Evolutionary conservation across 2,329 filamentous ascomycete species (phyloP).

Genomic region (Neopestalotiopsis sp.): DNA sequence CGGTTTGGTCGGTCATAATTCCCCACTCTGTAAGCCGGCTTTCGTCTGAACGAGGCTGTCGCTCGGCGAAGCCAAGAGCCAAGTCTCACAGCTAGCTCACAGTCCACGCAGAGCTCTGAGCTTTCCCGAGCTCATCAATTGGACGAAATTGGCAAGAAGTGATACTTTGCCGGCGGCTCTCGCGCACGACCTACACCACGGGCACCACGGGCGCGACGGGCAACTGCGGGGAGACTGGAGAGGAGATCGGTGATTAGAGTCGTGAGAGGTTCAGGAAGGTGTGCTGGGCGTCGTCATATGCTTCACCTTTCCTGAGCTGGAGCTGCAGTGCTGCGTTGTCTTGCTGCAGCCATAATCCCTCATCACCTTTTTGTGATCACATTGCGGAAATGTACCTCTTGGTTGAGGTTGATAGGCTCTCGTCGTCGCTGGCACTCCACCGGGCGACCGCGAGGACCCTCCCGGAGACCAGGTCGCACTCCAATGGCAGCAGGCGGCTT

Average conservation of each 20-base stretch:
- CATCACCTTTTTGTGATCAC: constrained; percentile 30
- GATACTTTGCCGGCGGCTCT: constrained; percentile 13
- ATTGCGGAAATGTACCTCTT: constrained; percentile 35
- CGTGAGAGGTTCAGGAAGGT: constrained; percentile 16
- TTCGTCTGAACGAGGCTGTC: not conserved
- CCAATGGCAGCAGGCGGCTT: constrained; percentile 40
- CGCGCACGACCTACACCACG: no score
- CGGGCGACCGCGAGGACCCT: constrained; percentile 34
- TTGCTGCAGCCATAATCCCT: constrained; percentile 48
- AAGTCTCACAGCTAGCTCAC: no score
- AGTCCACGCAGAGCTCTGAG: not conserved
- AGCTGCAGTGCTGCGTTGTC: constrained; percentile 45
- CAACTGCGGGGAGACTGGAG: not conserved
- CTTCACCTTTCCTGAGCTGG: constrained; percentile 19
- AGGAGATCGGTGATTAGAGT: not conserved
- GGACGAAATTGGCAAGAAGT: not conserved
- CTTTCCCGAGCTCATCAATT: not conserved
- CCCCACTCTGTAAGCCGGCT: not conserved
- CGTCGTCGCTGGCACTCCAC: constrained; percentile 40
- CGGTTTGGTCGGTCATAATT: not conserved
- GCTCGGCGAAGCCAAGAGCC: not conserved
- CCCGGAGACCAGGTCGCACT: constrained; percentile 44
- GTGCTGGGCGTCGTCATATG: constrained; percentile 12
- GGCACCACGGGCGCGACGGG: not conserved
- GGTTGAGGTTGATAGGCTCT: constrained; percentile 48